Base-by-base conservation (phyloP, 306 rosid species). In the Ochetophila trinervis region DNA sequence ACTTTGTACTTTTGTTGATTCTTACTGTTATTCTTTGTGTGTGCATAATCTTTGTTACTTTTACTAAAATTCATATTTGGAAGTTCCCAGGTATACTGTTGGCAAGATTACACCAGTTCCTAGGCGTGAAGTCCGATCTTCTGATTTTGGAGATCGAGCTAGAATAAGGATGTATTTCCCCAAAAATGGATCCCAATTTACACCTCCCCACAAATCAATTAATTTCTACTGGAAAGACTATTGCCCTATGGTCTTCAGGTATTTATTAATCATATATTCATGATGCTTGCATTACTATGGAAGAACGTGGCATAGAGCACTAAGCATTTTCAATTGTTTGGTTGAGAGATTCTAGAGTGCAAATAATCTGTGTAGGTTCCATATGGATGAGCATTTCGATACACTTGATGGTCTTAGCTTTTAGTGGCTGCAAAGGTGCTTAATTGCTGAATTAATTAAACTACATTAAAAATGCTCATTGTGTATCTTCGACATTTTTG, bases 171-270 rank as follows among this genome's bases (percentile, higher is more conserved):
- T 90, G 96, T 86, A 78, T 76, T 94, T 94, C 56, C 99, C 99
- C 22, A 76, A 74, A 71, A 82, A 73, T 68, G 99, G 99, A 48
- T 90, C 99, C 42, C 94, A 81, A 72, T 82, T 84, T 68, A 94
- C 97, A 58, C 99, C 99, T 76, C 91, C 99, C 22, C 99, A 94
- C 69, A 32, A 54, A 72, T 94, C 99, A 60, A 40, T 86, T 19
- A 90, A 90, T 76, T 94, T 94, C 74, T 71, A 79, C 70, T 94
- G 99, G 99, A 94, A 94, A 79, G 99, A 94, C 66, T 94, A 94
- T 77, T 94, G 99, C 68, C 97, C 99, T 23, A 90, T 94, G 97
- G 99, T 94, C 73, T 94, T 94, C 79, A 90, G 99, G 99, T 93
- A 86, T 69, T 67, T 70, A 36, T 62, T 75, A 57, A 57, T 77